A percentile compares a stretch with the other conserved stretches of the same genome.
Conservation (phyloP, 2,329 filamentous ascomycete genomes). For the Metarhizium robertsii region DNA sequence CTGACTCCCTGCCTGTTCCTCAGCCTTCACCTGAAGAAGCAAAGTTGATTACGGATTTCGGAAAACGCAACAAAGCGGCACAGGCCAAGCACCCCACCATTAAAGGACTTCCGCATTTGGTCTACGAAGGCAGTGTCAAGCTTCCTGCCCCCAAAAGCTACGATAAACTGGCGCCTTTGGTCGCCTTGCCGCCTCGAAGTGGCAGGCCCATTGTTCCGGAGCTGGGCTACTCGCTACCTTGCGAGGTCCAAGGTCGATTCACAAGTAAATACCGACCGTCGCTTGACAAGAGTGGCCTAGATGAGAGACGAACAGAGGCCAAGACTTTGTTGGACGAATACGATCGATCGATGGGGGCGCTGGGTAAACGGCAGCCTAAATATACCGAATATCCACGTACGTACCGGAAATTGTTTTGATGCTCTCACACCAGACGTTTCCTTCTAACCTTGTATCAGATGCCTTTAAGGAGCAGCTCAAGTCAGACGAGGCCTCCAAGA, state of each 20-base stretch:
- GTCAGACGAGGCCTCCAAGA: conserved; percentile 34
- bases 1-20: conserved; percentile 22
- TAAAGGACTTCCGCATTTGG: conserved; percentile 28
- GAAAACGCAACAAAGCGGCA: conserved; percentile 26
- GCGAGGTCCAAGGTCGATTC: conserved; percentile 35
- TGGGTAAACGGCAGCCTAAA: conserved; percentile 34
- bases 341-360: conserved; percentile 29
- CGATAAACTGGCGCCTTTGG: conserved; percentile 33
- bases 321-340: conserved; percentile 30
- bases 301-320: conserved; percentile 31
- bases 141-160: conserved; percentile 35
- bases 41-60: conserved; percentile 26
- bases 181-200: conserved; percentile 30
- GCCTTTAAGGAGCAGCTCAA: conserved; percentile 38
- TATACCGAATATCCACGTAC: conserved; percentile 36
- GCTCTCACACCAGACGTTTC: background rate
- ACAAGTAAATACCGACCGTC: conserved; percentile 31
- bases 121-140: conserved; percentile 29
- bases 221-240: conserved; percentile 28
- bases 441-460: conserved; percentile 14
- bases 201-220: conserved; percentile 29
- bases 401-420: conserved; percentile 5
- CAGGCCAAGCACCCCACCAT: conserved; percentile 29
- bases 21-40: conserved; percentile 23
- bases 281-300: conserved; percentile 27